phyloP scores from a whole-genome alignment of 768 basidiomycete genomes.

The Galerina sulciceps region DNA sequence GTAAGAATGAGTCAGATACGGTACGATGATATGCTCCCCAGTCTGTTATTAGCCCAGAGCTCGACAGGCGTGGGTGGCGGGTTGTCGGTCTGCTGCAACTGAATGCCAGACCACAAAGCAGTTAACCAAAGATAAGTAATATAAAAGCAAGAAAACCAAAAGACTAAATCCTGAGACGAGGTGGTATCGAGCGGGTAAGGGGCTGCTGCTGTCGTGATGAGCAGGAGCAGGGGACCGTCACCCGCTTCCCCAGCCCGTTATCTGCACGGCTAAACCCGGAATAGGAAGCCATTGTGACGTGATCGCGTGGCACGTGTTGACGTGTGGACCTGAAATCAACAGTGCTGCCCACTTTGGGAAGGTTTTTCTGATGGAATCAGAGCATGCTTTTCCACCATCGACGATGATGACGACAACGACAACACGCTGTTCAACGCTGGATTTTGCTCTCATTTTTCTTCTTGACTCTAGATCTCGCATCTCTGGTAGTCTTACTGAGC shows the following conservation, averaged over 20 bases:
- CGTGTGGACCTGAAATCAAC: background rate
- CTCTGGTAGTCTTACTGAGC: too few relatives aligned
- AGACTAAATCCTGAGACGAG: background rate
- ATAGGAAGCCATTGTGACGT: constrained; percentile 7
- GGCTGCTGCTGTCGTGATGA: constrained; percentile 12
- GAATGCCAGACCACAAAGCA: constrained; percentile 19
- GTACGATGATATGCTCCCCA: background rate
- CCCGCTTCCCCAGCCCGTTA: constrained; percentile 8
- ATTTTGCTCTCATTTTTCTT: too few relatives aligned
- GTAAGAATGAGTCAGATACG: background rate
- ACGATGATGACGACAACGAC: too few relatives aligned
- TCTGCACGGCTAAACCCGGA: constrained; percentile 9
- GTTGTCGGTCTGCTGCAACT: constrained; percentile 12
- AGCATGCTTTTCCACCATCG: too few relatives aligned
- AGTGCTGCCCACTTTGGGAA: background rate
- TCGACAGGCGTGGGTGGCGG: background rate
- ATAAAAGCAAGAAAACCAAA: background rate
- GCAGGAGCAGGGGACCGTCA: constrained; percentile 11
- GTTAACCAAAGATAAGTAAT: background rate
- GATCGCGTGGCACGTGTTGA: background rate
- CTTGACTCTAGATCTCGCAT: too few relatives aligned
- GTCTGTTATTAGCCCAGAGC: constrained; percentile 2
- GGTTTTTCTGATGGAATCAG: too few relatives aligned
- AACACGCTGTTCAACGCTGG: too few relatives aligned
- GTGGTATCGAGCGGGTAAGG: background rate